These are phyloP conservation scores for Scedosporium aurantiacum DNA, from an alignment of 2,329 filamentous ascomycete genomes.

Conservation along the genomic window DNA sequence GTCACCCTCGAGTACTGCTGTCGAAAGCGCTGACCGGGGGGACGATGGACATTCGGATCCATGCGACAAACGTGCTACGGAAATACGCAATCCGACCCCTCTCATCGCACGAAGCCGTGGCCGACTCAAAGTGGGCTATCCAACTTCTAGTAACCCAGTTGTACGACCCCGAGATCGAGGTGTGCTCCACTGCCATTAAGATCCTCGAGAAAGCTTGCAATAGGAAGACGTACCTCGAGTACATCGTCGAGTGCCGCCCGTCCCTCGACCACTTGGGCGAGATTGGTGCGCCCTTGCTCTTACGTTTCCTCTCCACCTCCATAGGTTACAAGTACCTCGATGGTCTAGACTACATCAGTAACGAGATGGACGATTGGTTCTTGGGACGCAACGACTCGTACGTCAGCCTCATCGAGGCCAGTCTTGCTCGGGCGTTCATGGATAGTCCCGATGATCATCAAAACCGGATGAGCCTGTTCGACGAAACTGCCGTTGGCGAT, in stretches of 20 bases:
- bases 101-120: slow-evolving; percentile 27
- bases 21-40: slow-evolving; percentile 90
- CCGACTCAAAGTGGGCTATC: slow-evolving; percentile 89
- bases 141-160: slow-evolving; percentile 94
- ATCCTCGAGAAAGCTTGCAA: slow-evolving; percentile 97
- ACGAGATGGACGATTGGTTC: slow-evolving; percentile 99
- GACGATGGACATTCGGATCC: slow-evolving; percentile 83
- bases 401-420: slow-evolving; percentile 89
- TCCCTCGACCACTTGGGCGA: slow-evolving; percentile 92
- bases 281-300: slow-evolving; percentile 82
- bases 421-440: slow-evolving; percentile 75
- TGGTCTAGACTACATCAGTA: slow-evolving; percentile 94
- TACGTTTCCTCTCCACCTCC: slow-evolving; percentile 89
- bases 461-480: slow-evolving; percentile 47
- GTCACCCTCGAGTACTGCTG: slow-evolving; percentile 82
- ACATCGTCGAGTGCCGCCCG: slow-evolving; percentile 90
- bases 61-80: slow-evolving; percentile 73
- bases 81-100: slow-evolving; percentile 61
- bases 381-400: slow-evolving; percentile 95
- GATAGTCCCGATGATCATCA: slow-evolving; percentile 49
- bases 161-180: slow-evolving; percentile 93
- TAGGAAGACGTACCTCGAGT: slow-evolving; percentile 79
- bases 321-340: slow-evolving; percentile 97
- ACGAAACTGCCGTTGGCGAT: slow-evolving; percentile 35
- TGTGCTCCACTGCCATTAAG: slow-evolving; percentile 92